Conservation (phyloP, 345 rosid species). For the Psidium friedrichsthalianum region DNA sequence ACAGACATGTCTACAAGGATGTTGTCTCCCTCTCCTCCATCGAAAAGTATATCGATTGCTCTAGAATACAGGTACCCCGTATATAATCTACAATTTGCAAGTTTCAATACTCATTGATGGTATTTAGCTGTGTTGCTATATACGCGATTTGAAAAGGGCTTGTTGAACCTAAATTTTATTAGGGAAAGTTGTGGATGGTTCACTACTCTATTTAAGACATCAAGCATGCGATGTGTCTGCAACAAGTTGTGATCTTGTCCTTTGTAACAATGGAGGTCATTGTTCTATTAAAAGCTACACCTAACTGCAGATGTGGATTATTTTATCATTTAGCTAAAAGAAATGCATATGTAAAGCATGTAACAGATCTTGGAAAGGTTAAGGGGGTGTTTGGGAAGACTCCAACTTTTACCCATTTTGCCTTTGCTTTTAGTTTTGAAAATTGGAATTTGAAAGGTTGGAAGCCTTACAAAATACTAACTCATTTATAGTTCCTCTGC, state of each 20-base stretch:
- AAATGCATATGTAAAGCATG: not conserved
- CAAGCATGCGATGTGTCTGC: not conserved
- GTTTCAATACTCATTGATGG: not conserved
- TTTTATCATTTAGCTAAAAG: not conserved
- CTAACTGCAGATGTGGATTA: not conserved
- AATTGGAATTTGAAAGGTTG: not conserved
- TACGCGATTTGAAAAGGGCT: not conserved
- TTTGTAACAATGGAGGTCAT: not conserved
- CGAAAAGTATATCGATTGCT: slow-evolving; percentile 25
- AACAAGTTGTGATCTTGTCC: not conserved
- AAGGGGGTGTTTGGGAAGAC: not conserved
- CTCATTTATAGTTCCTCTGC: not conserved
- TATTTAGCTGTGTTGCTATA: not conserved
- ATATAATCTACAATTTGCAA: not conserved
- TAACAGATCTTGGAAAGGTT: not conserved
- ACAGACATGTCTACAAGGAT: slow-evolving; percentile 34
- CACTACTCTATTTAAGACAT: not conserved
- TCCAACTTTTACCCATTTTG: not conserved
- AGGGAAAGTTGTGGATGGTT: not conserved
- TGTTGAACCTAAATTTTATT: not conserved
- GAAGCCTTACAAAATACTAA: not conserved
- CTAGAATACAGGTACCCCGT: slow-evolving; percentile 22
- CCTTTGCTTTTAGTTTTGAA: not conserved
- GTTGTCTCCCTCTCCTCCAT: slow-evolving; percentile 23
- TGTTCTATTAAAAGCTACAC: not conserved